These are phyloP conservation scores for Venturia carpophila DNA, from an alignment of 2,329 filamentous ascomycete species.

Conservation along the genomic window DNA sequence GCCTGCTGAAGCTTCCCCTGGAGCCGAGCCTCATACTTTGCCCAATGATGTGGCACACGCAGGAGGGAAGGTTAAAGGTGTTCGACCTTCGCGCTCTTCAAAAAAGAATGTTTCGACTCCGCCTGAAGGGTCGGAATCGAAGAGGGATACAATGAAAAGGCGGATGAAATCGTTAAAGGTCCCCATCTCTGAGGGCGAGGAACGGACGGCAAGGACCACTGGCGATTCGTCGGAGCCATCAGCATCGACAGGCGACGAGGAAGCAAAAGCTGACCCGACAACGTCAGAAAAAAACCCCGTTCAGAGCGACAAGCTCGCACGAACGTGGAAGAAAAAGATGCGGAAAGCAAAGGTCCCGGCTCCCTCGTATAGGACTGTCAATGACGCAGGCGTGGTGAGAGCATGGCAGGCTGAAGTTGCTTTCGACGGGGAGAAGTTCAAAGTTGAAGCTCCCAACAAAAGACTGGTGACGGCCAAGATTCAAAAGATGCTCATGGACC, in stretches of 20 bases:
- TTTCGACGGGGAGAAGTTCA: neutral
- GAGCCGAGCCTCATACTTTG: neutral
- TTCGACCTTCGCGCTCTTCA: neutral
- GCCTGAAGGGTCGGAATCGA: too few relatives aligned
- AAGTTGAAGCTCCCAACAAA: constrained; percentile 1
- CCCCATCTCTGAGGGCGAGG: too few relatives aligned
- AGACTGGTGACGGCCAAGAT: neutral
- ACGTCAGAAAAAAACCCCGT: neutral
- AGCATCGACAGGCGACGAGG: neutral
- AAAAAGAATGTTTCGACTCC: too few relatives aligned
- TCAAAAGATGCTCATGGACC: neutral
- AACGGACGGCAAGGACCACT: too few relatives aligned
- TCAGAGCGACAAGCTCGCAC: neutral
- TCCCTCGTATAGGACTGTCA: neutral
- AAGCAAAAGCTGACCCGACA: neutral
- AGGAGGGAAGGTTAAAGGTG: neutral
- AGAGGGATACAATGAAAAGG: too few relatives aligned
- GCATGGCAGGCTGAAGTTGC: neutral
- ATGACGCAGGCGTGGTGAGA: neutral
- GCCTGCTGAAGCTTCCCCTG: neutral
- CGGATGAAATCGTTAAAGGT: too few relatives aligned
- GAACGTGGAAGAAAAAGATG: neutral
- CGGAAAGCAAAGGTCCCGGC: neutral
- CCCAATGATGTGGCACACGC: neutral
- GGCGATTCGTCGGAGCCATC: neutral